phyloP scores from a whole-genome alignment of 148 eudicot species.

The Silene uniflora region DNA sequence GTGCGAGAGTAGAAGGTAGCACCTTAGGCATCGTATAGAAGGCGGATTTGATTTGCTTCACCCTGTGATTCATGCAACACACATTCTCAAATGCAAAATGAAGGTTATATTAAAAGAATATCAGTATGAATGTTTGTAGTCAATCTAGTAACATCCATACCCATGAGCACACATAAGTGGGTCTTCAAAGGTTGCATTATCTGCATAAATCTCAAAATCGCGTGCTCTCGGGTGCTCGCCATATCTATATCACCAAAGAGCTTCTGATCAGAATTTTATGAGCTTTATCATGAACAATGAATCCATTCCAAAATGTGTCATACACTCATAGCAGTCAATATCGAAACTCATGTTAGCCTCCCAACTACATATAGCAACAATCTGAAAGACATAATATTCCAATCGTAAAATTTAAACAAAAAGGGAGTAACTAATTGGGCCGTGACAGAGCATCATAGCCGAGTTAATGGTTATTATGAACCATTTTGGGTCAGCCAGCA shows the following conservation, averaged over 20 bases:
- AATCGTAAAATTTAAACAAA: too few species aligned
- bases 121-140: background rate
- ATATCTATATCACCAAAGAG: slow-evolving; percentile 41
- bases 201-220: slow-evolving; percentile 77
- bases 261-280: background rate
- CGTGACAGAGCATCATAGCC: too few species aligned
- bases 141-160: slow-evolving; percentile 27
- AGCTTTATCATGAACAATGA: slow-evolving; percentile 2
- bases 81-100: background rate
- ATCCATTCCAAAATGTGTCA: background rate
- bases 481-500: too few species aligned
- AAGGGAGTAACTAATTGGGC: too few species aligned
- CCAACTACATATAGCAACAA: too few species aligned
- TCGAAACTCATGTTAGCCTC: too few species aligned
- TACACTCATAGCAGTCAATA: too few species aligned
- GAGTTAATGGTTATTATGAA: too few species aligned
- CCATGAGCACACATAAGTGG: slow-evolving; percentile 80
- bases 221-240: slow-evolving; percentile 48
- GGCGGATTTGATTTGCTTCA: slow-evolving; percentile 83
- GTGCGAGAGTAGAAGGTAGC: background rate
- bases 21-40: slow-evolving; percentile 84
- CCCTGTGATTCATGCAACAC: slow-evolving; percentile 43
- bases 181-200: slow-evolving; percentile 77
- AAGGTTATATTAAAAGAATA: background rate
- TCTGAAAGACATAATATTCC: too few species aligned